These are phyloP conservation scores for Paecilomyces formosus DNA, from an alignment of 2,329 filamentous ascomycete genomes.

Conservation along the genomic window DNA sequence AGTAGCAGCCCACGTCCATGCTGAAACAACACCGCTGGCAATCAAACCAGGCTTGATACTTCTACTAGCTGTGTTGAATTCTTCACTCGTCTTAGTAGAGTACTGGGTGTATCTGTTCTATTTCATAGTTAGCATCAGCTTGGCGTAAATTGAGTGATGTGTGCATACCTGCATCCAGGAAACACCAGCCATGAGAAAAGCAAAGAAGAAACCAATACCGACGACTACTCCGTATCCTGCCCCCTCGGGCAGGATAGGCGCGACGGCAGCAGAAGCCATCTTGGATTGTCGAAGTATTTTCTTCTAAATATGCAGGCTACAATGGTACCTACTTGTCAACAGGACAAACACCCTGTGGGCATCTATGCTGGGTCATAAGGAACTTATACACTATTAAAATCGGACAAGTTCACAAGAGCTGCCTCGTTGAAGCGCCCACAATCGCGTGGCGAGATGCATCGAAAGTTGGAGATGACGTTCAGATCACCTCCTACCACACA, in stretches of 20 bases:
- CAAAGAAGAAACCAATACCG: not conserved
- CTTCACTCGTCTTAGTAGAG: conserved; percentile 10
- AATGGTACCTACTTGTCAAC: not conserved
- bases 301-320: not conserved
- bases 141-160: not conserved
- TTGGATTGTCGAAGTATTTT: not conserved
- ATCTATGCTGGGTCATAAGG: not conserved
- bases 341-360: not conserved
- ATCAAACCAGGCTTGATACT: conserved; percentile 16
- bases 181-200: not conserved
- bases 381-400: not conserved
- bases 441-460: not conserved
- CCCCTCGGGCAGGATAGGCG: not conserved
- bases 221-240: not conserved
- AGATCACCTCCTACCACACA: not conserved
- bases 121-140: conserved; percentile 2
- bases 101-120: conserved; percentile 14
- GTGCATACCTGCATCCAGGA: not conserved
- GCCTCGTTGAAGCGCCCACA: not conserved
- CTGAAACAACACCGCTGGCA: conserved; percentile 13
- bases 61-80: conserved; percentile 13
- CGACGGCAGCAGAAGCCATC: not conserved
- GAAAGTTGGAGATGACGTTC: not conserved
- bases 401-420: not conserved
- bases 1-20: conserved; percentile 20